Evolutionary conservation across 2,329 filamentous ascomycete genomes (phyloP).

Genomic region (Talaromyces sp.): DNA sequence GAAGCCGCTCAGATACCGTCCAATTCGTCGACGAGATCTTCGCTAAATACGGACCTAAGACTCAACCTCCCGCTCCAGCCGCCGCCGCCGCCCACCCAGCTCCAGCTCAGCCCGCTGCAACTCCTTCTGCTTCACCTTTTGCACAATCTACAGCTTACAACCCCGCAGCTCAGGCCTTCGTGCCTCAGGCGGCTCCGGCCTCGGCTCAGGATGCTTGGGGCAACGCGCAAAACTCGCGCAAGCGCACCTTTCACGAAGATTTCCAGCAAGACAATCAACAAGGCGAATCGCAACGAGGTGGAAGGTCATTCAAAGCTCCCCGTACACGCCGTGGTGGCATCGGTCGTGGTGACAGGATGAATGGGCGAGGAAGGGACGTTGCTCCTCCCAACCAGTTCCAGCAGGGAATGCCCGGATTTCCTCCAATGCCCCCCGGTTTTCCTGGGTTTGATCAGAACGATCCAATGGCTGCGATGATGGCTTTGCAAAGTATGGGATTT

Average conservation of each 20-base stretch:
- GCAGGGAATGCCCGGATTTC: slow-evolving; percentile 31
- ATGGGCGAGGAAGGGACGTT: slow-evolving; percentile 26
- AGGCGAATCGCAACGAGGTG: slow-evolving; percentile 39
- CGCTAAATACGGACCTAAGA: slow-evolving; percentile 47
- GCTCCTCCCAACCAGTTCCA: slow-evolving; percentile 29
- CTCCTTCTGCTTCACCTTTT: slow-evolving; percentile 5
- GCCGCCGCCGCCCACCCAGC: slow-evolving; percentile 8
- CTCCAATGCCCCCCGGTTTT: slow-evolving; percentile 44
- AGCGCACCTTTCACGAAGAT: slow-evolving; percentile 52
- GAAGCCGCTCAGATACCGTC: slow-evolving; percentile 43
- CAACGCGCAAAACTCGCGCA: slow-evolving; percentile 40
- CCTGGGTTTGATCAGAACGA: slow-evolving; percentile 54
- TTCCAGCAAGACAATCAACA: slow-evolving; percentile 45
- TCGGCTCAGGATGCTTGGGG: slow-evolving; percentile 24
- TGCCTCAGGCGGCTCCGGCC: slow-evolving; percentile 18
- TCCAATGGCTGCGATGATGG: slow-evolving; percentile 53
- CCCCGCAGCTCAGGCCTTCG: slow-evolving; percentile 21
- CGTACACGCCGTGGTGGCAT: slow-evolving; percentile 37
- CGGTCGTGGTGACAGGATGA: slow-evolving; percentile 41
- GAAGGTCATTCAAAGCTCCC: slow-evolving; percentile 47
- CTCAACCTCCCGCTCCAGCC: slow-evolving; percentile 24
- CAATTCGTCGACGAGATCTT: slow-evolving; percentile 57
- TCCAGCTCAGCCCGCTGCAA: slow-evolving; percentile 21
- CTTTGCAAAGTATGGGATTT: slow-evolving; percentile 52
- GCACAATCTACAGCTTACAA: slow-evolving; percentile 20